Percentiles rank a stretch among this genome's conserved stretches.
Conservation (phyloP, 2,329 filamentous ascomycete species). For the Hymenoscyphus infarciens region DNA sequence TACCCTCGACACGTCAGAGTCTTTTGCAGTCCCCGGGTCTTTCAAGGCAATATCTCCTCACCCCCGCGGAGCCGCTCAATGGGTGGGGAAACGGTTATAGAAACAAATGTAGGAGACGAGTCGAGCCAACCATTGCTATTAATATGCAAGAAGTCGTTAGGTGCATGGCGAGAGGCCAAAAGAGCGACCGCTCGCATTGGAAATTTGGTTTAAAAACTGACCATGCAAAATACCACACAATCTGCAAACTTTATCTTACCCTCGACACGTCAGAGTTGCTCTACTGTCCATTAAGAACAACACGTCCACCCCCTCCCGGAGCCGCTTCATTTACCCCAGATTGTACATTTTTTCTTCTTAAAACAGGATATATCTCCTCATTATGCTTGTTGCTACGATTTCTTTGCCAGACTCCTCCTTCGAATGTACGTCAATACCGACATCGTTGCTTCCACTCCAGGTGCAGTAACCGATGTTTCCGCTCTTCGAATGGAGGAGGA, state of each 20-base stretch:
- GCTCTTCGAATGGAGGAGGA: slow-evolving; percentile 31
- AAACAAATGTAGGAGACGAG: not conserved
- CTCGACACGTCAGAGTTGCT: slow-evolving; percentile 34
- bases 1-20: slow-evolving; percentile 34
- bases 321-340: slow-evolving; percentile 21
- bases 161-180: slow-evolving; percentile 18
- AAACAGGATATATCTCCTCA: slow-evolving; percentile 11
- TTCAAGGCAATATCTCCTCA: slow-evolving; percentile 17
- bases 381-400: slow-evolving; percentile 12
- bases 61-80: slow-evolving; percentile 24
- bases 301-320: slow-evolving; percentile 23
- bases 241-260: slow-evolving; percentile 13
- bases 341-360: not conserved
- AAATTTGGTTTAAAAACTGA: slow-evolving; percentile 16
- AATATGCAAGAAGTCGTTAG: slow-evolving; percentile 25
- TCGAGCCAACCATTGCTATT: not conserved
- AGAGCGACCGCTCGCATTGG: slow-evolving; percentile 26
- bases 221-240: slow-evolving; percentile 21
- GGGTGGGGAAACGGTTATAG: not conserved
- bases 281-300: slow-evolving; percentile 16
- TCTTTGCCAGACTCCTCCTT: slow-evolving; percentile 7
- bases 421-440: slow-evolving; percentile 20
- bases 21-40: slow-evolving; percentile 5
- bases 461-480: slow-evolving; percentile 32
- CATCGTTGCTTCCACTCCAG: slow-evolving; percentile 18